Conservation (phyloP, 2,329 filamentous ascomycete genomes). For the Fusarium sp. region DNA sequence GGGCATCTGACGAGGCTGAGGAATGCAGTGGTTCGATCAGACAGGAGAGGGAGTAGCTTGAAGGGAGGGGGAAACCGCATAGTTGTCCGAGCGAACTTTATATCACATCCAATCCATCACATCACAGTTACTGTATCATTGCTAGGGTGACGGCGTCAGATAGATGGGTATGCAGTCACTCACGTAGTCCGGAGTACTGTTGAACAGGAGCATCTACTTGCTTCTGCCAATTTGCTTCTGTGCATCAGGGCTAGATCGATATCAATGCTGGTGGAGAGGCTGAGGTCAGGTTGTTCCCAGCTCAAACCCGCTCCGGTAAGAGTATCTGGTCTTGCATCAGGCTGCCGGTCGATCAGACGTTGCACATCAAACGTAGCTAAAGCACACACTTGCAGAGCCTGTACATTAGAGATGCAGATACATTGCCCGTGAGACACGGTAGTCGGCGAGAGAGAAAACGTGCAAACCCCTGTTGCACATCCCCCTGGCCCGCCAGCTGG, state of each 20-base stretch:
- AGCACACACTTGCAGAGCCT: constrained; percentile 30
- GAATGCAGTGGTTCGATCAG: constrained; percentile 44
- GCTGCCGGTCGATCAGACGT: constrained; percentile 44
- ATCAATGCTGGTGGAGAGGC: constrained; percentile 10
- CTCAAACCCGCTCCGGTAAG: constrained; percentile 45
- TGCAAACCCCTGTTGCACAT: constrained; percentile 46
- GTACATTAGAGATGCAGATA: constrained; percentile 40
- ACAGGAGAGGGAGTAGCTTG: constrained; percentile 30
- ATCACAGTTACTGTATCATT: constrained; percentile 25
- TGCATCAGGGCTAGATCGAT: not conserved
- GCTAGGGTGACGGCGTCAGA: constrained; percentile 18
- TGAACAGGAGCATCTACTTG: not conserved
- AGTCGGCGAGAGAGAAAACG: constrained; percentile 25
- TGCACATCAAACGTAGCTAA: constrained; percentile 26
- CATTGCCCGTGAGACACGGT: constrained; percentile 24
- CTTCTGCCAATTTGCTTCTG: constrained; percentile 16
- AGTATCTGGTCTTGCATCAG: constrained; percentile 38
- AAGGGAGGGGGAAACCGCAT: constrained; percentile 11
- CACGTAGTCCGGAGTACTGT: not conserved
- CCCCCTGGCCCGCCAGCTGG: constrained; percentile 42
- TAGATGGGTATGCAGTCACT: constrained; percentile 25
- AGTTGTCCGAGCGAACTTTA: constrained; percentile 10
- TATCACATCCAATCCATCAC: constrained; percentile 44
- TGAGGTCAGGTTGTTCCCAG: constrained; percentile 25
- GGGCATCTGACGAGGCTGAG: constrained; percentile 47